Evolutionary conservation across 2,329 filamentous ascomycete genomes (phyloP).

Genomic region (Clonostachys byssicola): DNA sequence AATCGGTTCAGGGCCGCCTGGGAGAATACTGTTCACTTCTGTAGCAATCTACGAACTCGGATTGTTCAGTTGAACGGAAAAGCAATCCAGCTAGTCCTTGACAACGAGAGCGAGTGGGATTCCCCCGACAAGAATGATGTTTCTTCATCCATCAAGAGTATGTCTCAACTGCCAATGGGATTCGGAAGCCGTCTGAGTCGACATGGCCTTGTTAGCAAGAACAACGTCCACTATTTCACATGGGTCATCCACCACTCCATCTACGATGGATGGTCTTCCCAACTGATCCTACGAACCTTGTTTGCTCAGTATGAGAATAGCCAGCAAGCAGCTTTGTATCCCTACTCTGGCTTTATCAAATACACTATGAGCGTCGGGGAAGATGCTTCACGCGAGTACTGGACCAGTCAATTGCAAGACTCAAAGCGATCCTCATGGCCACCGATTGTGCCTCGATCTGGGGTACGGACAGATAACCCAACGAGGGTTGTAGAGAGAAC

Average conservation of each 20-base stretch:
- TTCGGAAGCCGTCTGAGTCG: conserved; percentile 1
- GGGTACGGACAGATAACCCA: conserved; percentile 11
- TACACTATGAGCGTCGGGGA: conserved; percentile 26
- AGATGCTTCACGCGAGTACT: not conserved
- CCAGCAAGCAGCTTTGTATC: conserved; percentile 4
- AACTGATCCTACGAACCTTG: conserved; percentile 1
- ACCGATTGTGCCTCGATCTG: not conserved
- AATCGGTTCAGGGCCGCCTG: not conserved
- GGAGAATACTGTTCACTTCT: not conserved
- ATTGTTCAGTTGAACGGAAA: conserved; percentile 7
- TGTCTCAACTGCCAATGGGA: not conserved
- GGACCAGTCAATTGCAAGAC: not conserved
- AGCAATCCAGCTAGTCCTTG: conserved; percentile 11
- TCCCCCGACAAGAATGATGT: not conserved
- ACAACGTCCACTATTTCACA: conserved; percentile 8
- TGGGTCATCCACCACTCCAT: conserved; percentile 16
- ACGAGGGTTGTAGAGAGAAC: conserved; percentile 32
- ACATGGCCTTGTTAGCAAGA: conserved; percentile 9
- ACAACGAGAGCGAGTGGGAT: not conserved
- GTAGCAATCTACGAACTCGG: not conserved
- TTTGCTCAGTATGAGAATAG: not conserved
- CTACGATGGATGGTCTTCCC: conserved; percentile 16
- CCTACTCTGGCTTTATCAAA: conserved; percentile 25
- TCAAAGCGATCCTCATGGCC: conserved; percentile 5
- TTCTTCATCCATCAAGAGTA: not conserved